Evolutionary conservation across 257 asterid species (phyloP).

Genomic region (Solanum stenotomum): DNA sequence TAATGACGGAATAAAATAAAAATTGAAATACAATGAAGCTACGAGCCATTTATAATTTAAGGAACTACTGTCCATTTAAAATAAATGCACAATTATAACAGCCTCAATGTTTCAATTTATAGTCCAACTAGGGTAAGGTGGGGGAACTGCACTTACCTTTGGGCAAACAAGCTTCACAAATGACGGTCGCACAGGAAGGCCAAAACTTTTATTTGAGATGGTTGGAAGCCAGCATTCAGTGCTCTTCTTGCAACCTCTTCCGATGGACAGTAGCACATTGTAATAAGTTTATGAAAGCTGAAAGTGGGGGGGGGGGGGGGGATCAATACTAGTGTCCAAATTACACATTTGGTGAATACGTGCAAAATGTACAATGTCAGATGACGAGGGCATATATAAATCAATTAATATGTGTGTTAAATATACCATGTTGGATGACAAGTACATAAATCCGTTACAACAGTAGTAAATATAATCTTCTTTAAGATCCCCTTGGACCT

Average conservation of each 20-base stretch:
- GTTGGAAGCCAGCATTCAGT: constrained; percentile 71
- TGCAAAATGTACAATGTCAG: no score
- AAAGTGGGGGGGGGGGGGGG: no score
- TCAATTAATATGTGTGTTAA: background rate
- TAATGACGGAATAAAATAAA: background rate
- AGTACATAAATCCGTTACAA: constrained; percentile 78
- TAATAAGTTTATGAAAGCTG: constrained; percentile 51
- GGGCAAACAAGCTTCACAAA: constrained; percentile 78
- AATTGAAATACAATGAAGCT: no score
- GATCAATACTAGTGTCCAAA: no score
- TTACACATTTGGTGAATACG: no score
- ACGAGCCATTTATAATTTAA: no score
- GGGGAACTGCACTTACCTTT: constrained; percentile 38
- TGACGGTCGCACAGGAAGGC: constrained; percentile 89
- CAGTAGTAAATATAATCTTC: constrained; percentile 89
- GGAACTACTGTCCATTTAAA: no score
- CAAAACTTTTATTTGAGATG: constrained; percentile 79
- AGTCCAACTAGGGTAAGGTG: background rate
- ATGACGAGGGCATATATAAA: constrained; percentile 61
- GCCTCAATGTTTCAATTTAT: background rate
- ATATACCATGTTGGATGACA: constrained; percentile 94
- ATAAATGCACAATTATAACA: no score
- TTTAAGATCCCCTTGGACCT: constrained; percentile 78
- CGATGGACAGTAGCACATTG: constrained; percentile 89
- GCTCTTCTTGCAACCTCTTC: constrained; percentile 95